Evolutionary conservation across 495 filamentous ascomycete genomes (phyloP).

Genomic region (Saxophila tyrrhenica): DNA sequence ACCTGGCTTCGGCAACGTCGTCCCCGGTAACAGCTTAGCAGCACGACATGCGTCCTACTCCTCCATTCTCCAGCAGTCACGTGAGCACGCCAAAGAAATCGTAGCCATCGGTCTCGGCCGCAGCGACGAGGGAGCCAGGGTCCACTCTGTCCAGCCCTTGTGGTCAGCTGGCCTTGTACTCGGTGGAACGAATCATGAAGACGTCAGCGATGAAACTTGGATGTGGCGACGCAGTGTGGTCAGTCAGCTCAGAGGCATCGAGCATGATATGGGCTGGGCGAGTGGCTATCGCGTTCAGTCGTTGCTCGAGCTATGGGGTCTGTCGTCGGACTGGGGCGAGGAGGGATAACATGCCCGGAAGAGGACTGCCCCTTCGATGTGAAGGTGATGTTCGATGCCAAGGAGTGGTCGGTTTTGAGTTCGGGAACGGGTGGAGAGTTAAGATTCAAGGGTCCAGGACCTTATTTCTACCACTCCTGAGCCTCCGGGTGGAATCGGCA

Average conservation of each 20-base stretch:
- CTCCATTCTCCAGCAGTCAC: conserved; percentile 41
- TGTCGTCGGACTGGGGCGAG: conserved; percentile 7
- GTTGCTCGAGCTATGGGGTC: conserved; percentile 43
- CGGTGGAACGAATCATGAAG: conserved; percentile 26
- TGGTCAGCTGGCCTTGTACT: conserved; percentile 53
- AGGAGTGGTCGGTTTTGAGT: not conserved
- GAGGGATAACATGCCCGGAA: not conserved
- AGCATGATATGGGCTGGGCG: conserved; percentile 51
- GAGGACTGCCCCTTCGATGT: not conserved
- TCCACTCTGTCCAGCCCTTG: conserved; percentile 50
- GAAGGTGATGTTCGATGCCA: not conserved
- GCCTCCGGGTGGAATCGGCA: not conserved
- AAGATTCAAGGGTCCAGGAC: not conserved
- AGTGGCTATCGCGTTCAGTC: conserved; percentile 50
- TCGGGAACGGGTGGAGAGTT: no score
- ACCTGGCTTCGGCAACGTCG: not conserved
- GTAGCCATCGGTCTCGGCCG: conserved; percentile 44
- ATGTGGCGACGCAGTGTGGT: conserved; percentile 36
- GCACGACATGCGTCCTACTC: conserved; percentile 43
- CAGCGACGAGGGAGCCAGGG: conserved; percentile 43
- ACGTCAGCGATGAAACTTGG: conserved; percentile 28
- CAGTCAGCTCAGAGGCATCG: conserved; percentile 44
- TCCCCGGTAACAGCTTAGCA: conserved; percentile 29
- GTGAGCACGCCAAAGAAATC: conserved; percentile 47
- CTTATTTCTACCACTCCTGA: not conserved